Conservation (phyloP, 2,329 filamentous ascomycete genomes). For the Aaosphaeria pasadenensis region DNA sequence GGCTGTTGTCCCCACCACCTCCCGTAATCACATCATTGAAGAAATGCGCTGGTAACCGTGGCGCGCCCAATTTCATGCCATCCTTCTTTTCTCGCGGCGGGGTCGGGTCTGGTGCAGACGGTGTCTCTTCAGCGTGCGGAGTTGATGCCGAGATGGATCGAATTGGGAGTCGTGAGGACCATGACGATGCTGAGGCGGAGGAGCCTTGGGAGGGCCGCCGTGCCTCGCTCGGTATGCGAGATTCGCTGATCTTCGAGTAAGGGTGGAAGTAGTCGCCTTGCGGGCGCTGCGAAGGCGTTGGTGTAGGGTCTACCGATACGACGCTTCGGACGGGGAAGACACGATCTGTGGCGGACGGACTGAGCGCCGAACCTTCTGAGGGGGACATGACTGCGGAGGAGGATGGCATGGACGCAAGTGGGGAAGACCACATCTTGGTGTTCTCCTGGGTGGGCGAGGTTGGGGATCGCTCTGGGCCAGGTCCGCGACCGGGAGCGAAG, state of each 20-base stretch:
- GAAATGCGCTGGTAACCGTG: conserved; percentile 25
- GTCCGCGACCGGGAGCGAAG: too few relatives aligned
- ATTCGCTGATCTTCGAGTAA: conserved; percentile 20
- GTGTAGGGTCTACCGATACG: conserved; percentile 63
- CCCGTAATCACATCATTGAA: conserved; percentile 36
- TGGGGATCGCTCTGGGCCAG: not conserved
- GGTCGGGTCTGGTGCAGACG: not conserved
- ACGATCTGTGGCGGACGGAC: conserved; percentile 52
- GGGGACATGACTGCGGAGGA: conserved; percentile 10
- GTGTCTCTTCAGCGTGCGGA: not conserved
- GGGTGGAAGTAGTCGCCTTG: conserved; percentile 40
- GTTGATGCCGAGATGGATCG: conserved; percentile 3
- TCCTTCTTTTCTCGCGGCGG: not conserved
- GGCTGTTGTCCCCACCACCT: conserved; percentile 13
- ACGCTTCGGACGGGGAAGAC: conserved; percentile 83
- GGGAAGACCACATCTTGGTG: not conserved
- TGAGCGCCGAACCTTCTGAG: conserved; percentile 29
- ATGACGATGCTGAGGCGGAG: conserved; percentile 25
- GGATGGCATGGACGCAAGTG: not conserved
- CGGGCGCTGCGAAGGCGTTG: conserved; percentile 31
- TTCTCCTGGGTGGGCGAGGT: not conserved
- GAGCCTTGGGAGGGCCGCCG: conserved; percentile 28
- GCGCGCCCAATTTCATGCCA: conserved; percentile 4
- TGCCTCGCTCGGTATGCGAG: conserved; percentile 15
- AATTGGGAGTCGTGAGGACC: conserved; percentile 10